Base-by-base conservation (phyloP, 495 filamentous ascomycete species). In the Xylaria curta region DNA sequence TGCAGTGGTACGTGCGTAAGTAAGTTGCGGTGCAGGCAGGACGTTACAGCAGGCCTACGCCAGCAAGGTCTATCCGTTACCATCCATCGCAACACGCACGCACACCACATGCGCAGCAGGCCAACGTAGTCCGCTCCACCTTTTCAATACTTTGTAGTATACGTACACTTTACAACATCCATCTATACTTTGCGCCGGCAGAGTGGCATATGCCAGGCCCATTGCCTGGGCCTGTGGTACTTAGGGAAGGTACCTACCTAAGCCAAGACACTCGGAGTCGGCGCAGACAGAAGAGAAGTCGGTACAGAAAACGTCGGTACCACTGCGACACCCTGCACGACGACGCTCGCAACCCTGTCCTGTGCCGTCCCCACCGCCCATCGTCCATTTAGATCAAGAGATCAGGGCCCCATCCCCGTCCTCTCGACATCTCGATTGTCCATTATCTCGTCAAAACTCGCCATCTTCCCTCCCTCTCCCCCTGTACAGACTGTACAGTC, bases 361-460 rank as follows among this genome's bases (percentile, higher is more conserved):
- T 17, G 56, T 60, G 8, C 58, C 31, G 58, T 60, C 58, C 19
- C 28, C 58, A 60, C 58, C 26, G 53, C 12, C 12, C 53, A 26
- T 56, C 51, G 53, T 56, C 51, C 51, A 54, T 24, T 24, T 26
- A 56, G 53, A 56, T 56, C 53, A 56, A 56, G 53, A 28, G 53
- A 56, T 56, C 53, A 56, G 5, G 53, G 51, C 51, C 51, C 51
- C 51, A 54, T 59, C 28, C 33, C 17, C 58, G 58, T 60, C 65
- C 31, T 49, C 49, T 40, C 26, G n/a, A 40, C 40, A 26, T 24
- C 51, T 46, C 36, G n/a, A 28, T 44, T 46, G 24, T 24, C 40
- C 33, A 60, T 47, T 51, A 66, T 66, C 63, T 51, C 63, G 63
- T 46, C 63, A 49, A 51, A 36, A 36, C 44, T 66, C 63, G 63